These are phyloP conservation scores for Linnemannia exigua DNA, from an alignment of 192 early-diverging fungal genomes.

Conservation along the genomic window DNA sequence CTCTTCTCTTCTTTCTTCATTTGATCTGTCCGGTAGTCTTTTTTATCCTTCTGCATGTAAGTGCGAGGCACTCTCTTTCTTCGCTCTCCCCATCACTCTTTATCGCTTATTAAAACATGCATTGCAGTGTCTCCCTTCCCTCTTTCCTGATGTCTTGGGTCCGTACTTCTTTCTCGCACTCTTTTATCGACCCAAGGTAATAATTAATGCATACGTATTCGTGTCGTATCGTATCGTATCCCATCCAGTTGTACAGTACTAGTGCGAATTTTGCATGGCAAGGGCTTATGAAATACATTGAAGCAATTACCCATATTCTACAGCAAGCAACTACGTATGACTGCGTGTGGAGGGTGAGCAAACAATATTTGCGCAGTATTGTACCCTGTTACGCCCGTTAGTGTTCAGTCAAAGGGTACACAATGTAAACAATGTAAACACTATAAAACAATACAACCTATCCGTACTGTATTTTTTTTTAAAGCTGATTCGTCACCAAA, in stretches of 20 bases:
- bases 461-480: no score
- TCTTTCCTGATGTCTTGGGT: no score
- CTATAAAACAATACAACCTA: background rate
- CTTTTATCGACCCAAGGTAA: no score
- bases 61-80: background rate
- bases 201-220: no score
- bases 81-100: background rate
- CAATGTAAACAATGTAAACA: background rate
- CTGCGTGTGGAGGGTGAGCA: background rate
- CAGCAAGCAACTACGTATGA: background rate
- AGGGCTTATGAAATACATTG: background rate
- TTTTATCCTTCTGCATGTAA: background rate
- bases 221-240: no score
- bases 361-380: slow-evolving; percentile 4
- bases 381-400: background rate
- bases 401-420: background rate
- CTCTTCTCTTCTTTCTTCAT: background rate
- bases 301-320: no score
- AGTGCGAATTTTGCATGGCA: background rate
- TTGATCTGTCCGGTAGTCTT: background rate
- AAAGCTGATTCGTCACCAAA: no score
- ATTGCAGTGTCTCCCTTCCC: background rate
- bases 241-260: no score
- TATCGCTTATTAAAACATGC: background rate
- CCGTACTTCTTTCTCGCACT: no score